These are phyloP conservation scores for Combretum micranthum DNA, from an alignment of 345 rosid species.

Conservation along the genomic window DNA sequence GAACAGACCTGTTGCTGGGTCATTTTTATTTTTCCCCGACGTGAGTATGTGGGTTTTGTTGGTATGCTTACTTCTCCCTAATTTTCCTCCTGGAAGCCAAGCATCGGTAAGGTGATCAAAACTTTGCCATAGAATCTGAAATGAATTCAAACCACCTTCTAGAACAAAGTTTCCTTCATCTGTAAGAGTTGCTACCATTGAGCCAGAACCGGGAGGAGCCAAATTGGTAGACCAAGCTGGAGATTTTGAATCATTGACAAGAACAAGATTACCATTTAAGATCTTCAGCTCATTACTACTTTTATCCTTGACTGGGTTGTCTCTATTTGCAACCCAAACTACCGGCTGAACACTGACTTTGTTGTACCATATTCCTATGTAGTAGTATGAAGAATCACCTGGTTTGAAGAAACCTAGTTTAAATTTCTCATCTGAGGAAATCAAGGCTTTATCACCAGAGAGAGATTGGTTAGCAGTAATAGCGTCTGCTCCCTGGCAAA, in stretches of 20 bases:
- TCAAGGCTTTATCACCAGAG: conserved; percentile 50
- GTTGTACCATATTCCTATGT: conserved; percentile 66
- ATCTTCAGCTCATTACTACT: conserved; percentile 39
- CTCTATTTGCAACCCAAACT: conserved; percentile 83
- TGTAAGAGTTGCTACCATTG: conserved; percentile 38
- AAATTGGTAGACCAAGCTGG: conserved; percentile 67
- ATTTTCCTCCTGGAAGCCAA: conserved; percentile 66
- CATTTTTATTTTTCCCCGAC: conserved; percentile 55
- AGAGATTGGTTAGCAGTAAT: conserved; percentile 42
- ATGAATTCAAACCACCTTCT: conserved; percentile 18
- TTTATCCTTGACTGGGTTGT: conserved; percentile 39
- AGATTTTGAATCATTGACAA: conserved; percentile 37
- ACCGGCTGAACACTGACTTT: conserved; percentile 20
- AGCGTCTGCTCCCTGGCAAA: conserved; percentile 31
- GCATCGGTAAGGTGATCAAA: conserved; percentile 57
- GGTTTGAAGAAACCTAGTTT: conserved; percentile 64
- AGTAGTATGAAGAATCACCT: conserved; percentile 44
- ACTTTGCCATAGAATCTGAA: conserved; percentile 56
- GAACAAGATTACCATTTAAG: conserved; percentile 52
- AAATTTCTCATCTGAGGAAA: conserved; percentile 40
- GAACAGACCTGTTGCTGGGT: conserved; percentile 71
- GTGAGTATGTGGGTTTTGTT: conserved; percentile 26
- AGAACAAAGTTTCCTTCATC: conserved; percentile 63
- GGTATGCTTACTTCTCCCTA: conserved; percentile 37
- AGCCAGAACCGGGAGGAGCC: conserved; percentile 19